Base-by-base conservation (phyloP, 306 rosid genomes). In the Citrullus amarus region DNA sequence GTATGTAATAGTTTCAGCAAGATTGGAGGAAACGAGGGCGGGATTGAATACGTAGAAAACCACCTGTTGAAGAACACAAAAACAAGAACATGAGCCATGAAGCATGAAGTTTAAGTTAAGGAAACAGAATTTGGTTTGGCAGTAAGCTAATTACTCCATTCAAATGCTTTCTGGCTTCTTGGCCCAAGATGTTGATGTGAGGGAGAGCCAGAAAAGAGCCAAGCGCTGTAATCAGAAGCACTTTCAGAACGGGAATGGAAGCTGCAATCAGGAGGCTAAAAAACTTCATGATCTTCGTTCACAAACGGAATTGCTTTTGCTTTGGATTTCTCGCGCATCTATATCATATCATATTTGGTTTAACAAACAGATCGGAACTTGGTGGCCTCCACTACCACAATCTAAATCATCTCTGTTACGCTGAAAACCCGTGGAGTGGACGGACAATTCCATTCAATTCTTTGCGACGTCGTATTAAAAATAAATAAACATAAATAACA, bases 171-270 rank as follows among this genome's bases (percentile, higher is more conserved):
- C 84, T 84, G 38, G 92, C 77, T 8, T 85, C 90, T 32, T 65
- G 83, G 22, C 85, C 84, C 57, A 87, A 70, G 44, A 90, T 79
- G 56, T 76, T 25, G 48, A 90, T 79, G 10, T 66, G 70, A 16
- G 89, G 86, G 5, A 88, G 84, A 6, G 96, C 92, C 39, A 90
- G 91, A 32, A 71, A 81, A 0, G 85, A 84, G 39, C 96, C 92
- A 4, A 90, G 83, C 15, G 82, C 86, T 7, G 92, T 87, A 11
- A 90, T 41, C 14, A 90, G 55, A 2, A 90, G 85, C 39, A 88
- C 88, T 83, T 90, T 89, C 74, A 90, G 12, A 3, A 90, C 87
- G 0, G 95, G 91, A 79, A 85, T 78, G 15, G 91, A 78, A 18
- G 92, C 92, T 12, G 83, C 82, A 48, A 88, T 53, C 68, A 90